Evolutionary conservation across 768 basidiomycete species (phyloP), one percentile per base, ranked within the genome.

Genomic region (Boletus huronensis): DNA sequence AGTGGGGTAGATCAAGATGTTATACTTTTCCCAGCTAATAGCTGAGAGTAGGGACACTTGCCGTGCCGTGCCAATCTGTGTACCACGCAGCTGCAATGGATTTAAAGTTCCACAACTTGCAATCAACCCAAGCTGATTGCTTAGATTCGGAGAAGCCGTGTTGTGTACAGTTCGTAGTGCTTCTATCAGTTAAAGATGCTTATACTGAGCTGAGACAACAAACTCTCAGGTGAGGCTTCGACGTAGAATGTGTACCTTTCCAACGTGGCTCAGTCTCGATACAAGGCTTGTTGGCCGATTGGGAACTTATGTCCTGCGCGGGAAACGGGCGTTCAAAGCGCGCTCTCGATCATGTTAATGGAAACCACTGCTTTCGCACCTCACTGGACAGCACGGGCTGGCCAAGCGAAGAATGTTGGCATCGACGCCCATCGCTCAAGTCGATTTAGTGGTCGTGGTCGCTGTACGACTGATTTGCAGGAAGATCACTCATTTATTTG

Each of bases 1-100:
- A 32, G 13, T 6, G 14, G 32, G 32, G 13, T 14, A 32, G 32
- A 32, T 32, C 32, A 32, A 32, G 13, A 32, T 32, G 29, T 21
- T 26, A 66, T 87, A 88, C 69, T 85, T 87, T 21, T 71, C 70
- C 87, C 87, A 88, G 56, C 75, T 79, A 57, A 88, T 70, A n/a
- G 76, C 72, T 5, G 74, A 72, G 13, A 83, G 70, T 3, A 83
- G 74, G 60, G 82, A 83, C 35, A 6, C 0, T 75, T 21, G 70
- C 63, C 13, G 65, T 67, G n/a, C 77, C 74, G 61, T 85, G 82
- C 80, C 79, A 88, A 35, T 82, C 81, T 16, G 83, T 78, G 58
- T 79, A 86, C 84, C 85, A 88, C 9, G 79, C 74, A 17, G 23
- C n/a, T n/a, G n/a, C n/a, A n/a, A n/a, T n/a, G n/a, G n/a, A n/a